Evolutionary conservation across 441 rosid genomes (phyloP).

Genomic region (Corymbia citriodora): DNA sequence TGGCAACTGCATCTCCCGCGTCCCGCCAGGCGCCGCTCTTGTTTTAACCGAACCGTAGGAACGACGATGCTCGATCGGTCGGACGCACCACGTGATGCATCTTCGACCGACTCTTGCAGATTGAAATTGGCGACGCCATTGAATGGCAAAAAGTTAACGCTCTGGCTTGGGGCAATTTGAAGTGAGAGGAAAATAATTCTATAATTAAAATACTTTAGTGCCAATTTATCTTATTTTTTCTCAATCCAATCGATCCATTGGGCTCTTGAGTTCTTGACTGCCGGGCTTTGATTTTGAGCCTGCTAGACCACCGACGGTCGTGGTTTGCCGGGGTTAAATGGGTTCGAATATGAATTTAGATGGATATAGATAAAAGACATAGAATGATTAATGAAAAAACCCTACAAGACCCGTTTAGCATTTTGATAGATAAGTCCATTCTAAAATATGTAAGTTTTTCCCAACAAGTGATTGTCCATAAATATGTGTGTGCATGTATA

Average conservation of each 20-base stretch:
- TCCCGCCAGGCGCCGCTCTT: neutral
- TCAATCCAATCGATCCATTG: neutral
- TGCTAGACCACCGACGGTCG: too few relatives aligned
- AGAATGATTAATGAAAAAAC: neutral
- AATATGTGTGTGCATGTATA: too few relatives aligned
- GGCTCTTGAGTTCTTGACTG: neutral
- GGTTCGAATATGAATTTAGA: neutral
- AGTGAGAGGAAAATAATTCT: neutral
- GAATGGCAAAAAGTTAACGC: neutral
- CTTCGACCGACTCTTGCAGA: neutral
- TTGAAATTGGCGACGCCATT: neutral
- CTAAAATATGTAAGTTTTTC: neutral
- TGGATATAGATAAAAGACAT: neutral
- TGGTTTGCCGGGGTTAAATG: neutral
- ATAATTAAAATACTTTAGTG: neutral
- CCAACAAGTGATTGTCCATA: neutral
- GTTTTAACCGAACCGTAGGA: neutral
- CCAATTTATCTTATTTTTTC: neutral
- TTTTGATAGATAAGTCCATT: rapidly evolving
- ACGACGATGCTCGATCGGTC: neutral
- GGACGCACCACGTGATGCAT: neutral
- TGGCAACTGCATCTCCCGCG: neutral
- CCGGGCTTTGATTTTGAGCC: too few relatives aligned
- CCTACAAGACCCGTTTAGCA: rapidly evolving
- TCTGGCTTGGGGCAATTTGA: neutral